Percentiles rank a stretch among this genome's conserved stretches.
Evolutionary conservation across 306 rosid species (phyloP).

Genomic region (Cicer cuneatum): DNA sequence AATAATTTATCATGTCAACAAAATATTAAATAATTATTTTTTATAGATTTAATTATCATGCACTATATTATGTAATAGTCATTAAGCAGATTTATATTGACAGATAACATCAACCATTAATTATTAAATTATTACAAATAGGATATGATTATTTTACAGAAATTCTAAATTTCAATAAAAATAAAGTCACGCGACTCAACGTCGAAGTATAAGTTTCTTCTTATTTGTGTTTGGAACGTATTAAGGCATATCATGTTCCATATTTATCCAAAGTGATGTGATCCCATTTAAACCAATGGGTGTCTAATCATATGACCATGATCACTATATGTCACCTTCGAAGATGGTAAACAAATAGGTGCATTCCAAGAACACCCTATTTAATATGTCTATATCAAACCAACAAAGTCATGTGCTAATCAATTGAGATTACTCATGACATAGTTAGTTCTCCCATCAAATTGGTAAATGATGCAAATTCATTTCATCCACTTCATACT

Average conservation of each 20-base stretch:
- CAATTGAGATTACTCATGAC: constrained; percentile 14
- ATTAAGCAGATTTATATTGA: too few species aligned
- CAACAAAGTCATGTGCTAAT: constrained; percentile 43
- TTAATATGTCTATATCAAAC: constrained; percentile 9
- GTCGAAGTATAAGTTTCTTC: background rate
- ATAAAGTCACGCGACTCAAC: background rate
- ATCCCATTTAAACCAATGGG: constrained; percentile 42
- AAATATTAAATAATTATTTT: too few species aligned
- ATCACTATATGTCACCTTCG: constrained; percentile 56
- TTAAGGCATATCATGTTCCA: constrained; percentile 1
- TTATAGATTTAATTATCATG: too few species aligned
- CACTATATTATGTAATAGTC: too few species aligned
- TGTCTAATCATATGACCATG: constrained; percentile 45
- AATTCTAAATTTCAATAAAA: too few species aligned
- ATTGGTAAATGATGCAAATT: constrained; percentile 40
- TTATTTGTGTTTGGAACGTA: background rate
- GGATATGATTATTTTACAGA: too few species aligned
- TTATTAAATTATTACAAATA: too few species aligned
- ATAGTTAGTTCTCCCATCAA: constrained; percentile 25
- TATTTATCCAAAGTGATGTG: constrained; percentile 49
- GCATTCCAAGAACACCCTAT: constrained; percentile 46
- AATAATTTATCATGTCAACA: too few species aligned
- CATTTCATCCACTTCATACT: constrained; percentile 35
- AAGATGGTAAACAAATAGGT: constrained; percentile 27
- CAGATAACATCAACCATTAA: too few species aligned